Evolutionary conservation across 371 early-diverging fungal species (phyloP), one percentile per base, ranked within the genome.

Genomic region (Rhizomucor pusillus): DNA sequence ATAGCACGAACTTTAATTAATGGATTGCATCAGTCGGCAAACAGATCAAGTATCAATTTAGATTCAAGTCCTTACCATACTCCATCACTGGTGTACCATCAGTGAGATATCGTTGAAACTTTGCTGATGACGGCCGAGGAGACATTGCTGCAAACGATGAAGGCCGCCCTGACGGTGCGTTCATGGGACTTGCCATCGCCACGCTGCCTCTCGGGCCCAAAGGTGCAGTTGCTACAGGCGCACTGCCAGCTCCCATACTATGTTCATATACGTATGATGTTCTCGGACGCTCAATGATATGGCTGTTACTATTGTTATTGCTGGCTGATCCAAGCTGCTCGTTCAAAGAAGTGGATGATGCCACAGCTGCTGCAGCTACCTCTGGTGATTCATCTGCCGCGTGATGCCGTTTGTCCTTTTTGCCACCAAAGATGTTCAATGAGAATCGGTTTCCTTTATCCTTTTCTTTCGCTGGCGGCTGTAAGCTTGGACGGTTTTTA

Each of bases 371-470:
- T 13, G 49, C 53, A 25, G 18, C 43, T 44, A 47, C 36, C 5
- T 36, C 54, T 49, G 50, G 47, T 5, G 50, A 44, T 34, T 57
- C 54, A 35, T 52, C 50, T 20, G 57, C 43, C 43, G 58, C 61
- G 29, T 52, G 43, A 1, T 57, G 62, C 33, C 57, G 46, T 35
- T 66, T 66, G 12, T 66, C 62, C 37, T 66, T 62, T 43, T 60
- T 59, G 39, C 48, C 37, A 41, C 58, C 55, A 45, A 59, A 57
- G 41, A 60, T 50, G 6, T 46, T 59, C 51, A 62, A 47, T 10
- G 62, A 62, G 29, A 62, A 62, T 37, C 62, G 56, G 22, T 47
- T 47, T 19, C 50, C 37, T 45, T 59, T 60, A 7, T 52, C 45
- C 16, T 56, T 53, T 39, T 45, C 33, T 34, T 56, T 35, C 12